phyloP scores from a whole-genome alignment of 2,329 filamentous ascomycete species.

The Neoascochyta sp. region DNA sequence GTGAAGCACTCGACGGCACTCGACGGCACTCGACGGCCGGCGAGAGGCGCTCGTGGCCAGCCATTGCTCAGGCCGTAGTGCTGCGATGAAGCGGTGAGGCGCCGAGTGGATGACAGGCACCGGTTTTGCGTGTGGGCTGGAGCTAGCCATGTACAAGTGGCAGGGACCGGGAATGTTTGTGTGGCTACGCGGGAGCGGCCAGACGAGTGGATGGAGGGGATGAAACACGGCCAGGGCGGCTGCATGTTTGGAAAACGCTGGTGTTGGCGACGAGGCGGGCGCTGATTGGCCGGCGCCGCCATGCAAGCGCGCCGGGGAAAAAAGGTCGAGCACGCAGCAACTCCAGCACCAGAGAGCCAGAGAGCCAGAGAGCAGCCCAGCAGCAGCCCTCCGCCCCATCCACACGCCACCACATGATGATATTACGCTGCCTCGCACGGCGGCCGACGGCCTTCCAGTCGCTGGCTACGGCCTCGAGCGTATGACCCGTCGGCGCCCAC shows the following conservation, averaged over 20 bases:
- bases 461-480: conserved; percentile 17
- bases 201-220: conserved; percentile 20
- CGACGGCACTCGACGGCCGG: conserved; percentile 7
- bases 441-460: conserved; percentile 25
- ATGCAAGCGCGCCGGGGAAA: conserved; percentile 22
- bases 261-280: conserved; percentile 11
- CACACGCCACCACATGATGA: conserved; percentile 29
- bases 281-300: conserved; percentile 28
- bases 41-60: conserved; percentile 12
- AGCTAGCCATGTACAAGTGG: conserved; percentile 23
- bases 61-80: conserved; percentile 9
- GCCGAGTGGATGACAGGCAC: conserved; percentile 32
- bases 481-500: too few species aligned
- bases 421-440: conserved; percentile 32
- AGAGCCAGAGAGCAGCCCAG: too few species aligned
- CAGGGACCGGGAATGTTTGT: conserved; percentile 22
- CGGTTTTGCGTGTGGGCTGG: conserved; percentile 17
- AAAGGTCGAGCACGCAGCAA: conserved; percentile 18
- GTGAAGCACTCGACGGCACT: conserved; percentile 10
- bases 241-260: conserved; percentile 23
- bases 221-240: conserved; percentile 33
- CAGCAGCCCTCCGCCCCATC: conserved; percentile 6
- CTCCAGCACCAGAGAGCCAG: too few species aligned
- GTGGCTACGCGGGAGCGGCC: conserved; percentile 28
- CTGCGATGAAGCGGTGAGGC: conserved; percentile 27